Conservation (phyloP, 192 early-diverging fungal species). For the Lunasporangiospora selenospora region DNA sequence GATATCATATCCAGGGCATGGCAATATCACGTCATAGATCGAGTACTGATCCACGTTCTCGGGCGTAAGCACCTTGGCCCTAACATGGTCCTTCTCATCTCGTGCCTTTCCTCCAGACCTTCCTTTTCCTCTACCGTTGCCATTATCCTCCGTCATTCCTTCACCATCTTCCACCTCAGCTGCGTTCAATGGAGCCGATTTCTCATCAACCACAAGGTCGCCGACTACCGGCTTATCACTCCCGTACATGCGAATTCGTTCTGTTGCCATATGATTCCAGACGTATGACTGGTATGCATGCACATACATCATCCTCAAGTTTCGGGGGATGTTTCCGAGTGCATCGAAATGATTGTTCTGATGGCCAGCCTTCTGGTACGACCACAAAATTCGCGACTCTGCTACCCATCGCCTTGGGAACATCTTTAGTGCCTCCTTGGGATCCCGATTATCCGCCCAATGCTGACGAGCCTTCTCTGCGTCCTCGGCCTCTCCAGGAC, state of each 20-base stretch:
- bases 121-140: slow-evolving; percentile 33
- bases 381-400: slow-evolving; percentile 73
- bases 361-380: slow-evolving; percentile 56
- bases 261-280: slow-evolving; percentile 89
- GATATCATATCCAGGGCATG: slow-evolving; percentile 83
- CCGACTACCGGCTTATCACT: slow-evolving; percentile 71
- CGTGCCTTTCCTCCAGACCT: slow-evolving; percentile 1
- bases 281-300: slow-evolving; percentile 96
- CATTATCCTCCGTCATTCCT: slow-evolving; percentile 35
- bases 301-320: slow-evolving; percentile 90
- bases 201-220: slow-evolving; percentile 76
- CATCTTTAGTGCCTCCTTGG: slow-evolving; percentile 61
- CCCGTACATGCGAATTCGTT: slow-evolving; percentile 76
- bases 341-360: slow-evolving; percentile 64
- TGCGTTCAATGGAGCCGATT: slow-evolving; percentile 5
- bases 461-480: slow-evolving; percentile 66
- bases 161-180: slow-evolving; percentile 25
- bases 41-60: slow-evolving; percentile 74
- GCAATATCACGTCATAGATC: slow-evolving; percentile 92
- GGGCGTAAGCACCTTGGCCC: slow-evolving; percentile 64
- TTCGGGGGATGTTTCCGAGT: slow-evolving; percentile 79
- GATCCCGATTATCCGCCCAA: slow-evolving; percentile 72
- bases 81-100: slow-evolving; percentile 7
- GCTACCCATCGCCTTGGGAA: slow-evolving; percentile 75
- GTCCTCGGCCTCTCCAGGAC: slow-evolving; percentile 74